Evolutionary conservation across 768 basidiomycete species (phyloP).

Genomic region (Psilocybe sp.): DNA sequence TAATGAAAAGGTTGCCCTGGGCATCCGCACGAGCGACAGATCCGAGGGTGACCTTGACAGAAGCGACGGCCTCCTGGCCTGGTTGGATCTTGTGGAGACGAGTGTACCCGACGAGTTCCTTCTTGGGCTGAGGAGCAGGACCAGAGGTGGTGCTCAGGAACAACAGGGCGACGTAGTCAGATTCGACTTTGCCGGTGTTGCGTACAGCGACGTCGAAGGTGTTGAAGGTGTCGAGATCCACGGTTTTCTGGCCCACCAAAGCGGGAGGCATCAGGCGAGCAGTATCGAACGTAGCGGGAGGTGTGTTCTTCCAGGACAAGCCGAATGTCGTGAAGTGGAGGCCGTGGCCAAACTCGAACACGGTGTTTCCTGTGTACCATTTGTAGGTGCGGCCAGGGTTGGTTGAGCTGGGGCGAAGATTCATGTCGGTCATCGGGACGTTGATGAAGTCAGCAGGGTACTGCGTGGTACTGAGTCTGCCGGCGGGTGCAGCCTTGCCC

Average conservation of each 20-base stretch:
- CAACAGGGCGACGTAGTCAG: constrained; percentile 54
- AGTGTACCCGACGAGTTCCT: constrained; percentile 47
- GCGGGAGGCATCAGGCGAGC: constrained; percentile 26
- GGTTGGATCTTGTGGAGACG: constrained; percentile 30
- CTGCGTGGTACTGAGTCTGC: constrained; percentile 52
- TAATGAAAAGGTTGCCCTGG: constrained; percentile 42
- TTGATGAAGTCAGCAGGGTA: constrained; percentile 48
- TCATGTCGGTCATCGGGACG: constrained; percentile 60
- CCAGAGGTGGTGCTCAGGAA: constrained; percentile 48
- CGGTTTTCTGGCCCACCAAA: constrained; percentile 10
- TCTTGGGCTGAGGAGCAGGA: constrained; percentile 49
- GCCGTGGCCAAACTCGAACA: constrained; percentile 53
- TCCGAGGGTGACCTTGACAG: constrained; percentile 42
- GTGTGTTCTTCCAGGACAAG: constrained; percentile 34
- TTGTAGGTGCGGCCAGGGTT: constrained; percentile 58
- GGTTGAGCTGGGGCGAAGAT: constrained; percentile 41
- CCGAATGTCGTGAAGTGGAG: constrained; percentile 53
- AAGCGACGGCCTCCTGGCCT: constrained; percentile 25
- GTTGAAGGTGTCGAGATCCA: constrained; percentile 46
- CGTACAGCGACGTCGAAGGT: constrained; percentile 45
- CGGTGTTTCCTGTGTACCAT: constrained; percentile 52
- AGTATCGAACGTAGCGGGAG: constrained; percentile 28
- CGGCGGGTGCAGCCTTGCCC: constrained; percentile 51
- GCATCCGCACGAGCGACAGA: constrained; percentile 47
- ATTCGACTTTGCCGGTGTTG: constrained; percentile 46